Evolutionary conservation across 2,329 filamentous ascomycete species (phyloP).

Genomic region (Knoxdaviesia capensis): DNA sequence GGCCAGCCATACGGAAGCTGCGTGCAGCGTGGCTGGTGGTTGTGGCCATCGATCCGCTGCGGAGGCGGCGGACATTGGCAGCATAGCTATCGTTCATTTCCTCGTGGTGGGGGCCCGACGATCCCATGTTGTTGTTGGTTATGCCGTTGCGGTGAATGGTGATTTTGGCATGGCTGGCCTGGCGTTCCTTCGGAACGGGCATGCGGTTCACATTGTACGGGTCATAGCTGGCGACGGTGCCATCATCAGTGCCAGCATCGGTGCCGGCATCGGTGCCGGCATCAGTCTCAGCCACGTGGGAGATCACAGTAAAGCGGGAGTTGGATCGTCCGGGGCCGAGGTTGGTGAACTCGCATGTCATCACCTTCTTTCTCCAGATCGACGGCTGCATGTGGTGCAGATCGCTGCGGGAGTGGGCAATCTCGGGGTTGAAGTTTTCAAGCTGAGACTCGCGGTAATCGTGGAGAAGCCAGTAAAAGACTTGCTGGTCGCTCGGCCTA

Average conservation of each 20-base stretch:
- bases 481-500: slow-evolving; percentile 73
- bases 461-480: slow-evolving; percentile 73
- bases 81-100: slow-evolving; percentile 8
- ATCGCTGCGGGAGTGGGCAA: slow-evolving; percentile 77
- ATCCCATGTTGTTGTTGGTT: no score
- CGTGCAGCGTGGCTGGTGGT: slow-evolving; percentile 1
- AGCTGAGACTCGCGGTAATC: slow-evolving; percentile 69
- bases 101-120: no score
- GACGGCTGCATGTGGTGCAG: slow-evolving; percentile 58
- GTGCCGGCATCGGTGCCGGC: no score
- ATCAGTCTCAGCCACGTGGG: slow-evolving; percentile 33
- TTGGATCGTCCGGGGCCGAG: slow-evolving; percentile 28
- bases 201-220: slow-evolving; percentile 54
- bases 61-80: background rate
- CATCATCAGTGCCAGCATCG: no score
- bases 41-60: slow-evolving; percentile 6
- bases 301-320: slow-evolving; percentile 46
- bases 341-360: slow-evolving; percentile 38
- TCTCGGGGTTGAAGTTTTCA: slow-evolving; percentile 65
- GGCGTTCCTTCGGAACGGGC: slow-evolving; percentile 17
- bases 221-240: slow-evolving; percentile 51
- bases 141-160: slow-evolving; percentile 32
- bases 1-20: slow-evolving; percentile 1
- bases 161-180: slow-evolving; percentile 44
- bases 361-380: slow-evolving; percentile 37